These are phyloP conservation scores for Malus hybrid DNA, from an alignment of 331 rosid genomes.

Conservation along the genomic window DNA sequence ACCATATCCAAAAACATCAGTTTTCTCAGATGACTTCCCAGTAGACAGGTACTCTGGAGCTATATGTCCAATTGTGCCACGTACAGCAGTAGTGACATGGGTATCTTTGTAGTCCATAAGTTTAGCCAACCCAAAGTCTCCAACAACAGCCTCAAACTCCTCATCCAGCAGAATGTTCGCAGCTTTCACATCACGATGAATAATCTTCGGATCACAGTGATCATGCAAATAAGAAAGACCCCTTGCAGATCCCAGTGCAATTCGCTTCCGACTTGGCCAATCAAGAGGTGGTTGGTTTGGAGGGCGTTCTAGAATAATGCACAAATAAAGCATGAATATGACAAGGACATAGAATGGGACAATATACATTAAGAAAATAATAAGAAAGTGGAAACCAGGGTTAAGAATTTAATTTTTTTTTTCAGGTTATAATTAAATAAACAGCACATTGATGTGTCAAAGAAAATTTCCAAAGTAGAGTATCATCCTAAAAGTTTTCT, in stretches of 20 bases:
- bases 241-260: conserved; percentile 96
- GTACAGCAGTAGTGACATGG: conserved; percentile 93
- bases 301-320: conserved; percentile 68
- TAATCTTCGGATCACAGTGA: conserved; percentile 96
- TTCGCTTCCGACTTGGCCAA: conserved; percentile 91
- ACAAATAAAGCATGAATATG: background rate
- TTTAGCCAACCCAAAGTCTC: conserved; percentile 93
- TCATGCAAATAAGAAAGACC: conserved; percentile 96
- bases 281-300: conserved; percentile 82
- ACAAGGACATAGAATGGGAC: background rate
- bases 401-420: background rate
- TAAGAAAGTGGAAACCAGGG: background rate
- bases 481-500: background rate
- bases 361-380: background rate
- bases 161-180: conserved; percentile 94
- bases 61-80: conserved; percentile 96
- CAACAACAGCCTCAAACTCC: conserved; percentile 98
- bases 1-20: conserved; percentile 96
- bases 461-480: background rate
- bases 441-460: background rate
- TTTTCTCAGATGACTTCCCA: conserved; percentile 94
- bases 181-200: conserved; percentile 95
- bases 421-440: no score
- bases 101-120: conserved; percentile 99
- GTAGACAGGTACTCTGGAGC: conserved; percentile 98